Evolutionary conservation across 164 flowering plant species (phyloP), one percentile per base, ranked within the genome.

Genomic region (Protea cynaroides): DNA sequence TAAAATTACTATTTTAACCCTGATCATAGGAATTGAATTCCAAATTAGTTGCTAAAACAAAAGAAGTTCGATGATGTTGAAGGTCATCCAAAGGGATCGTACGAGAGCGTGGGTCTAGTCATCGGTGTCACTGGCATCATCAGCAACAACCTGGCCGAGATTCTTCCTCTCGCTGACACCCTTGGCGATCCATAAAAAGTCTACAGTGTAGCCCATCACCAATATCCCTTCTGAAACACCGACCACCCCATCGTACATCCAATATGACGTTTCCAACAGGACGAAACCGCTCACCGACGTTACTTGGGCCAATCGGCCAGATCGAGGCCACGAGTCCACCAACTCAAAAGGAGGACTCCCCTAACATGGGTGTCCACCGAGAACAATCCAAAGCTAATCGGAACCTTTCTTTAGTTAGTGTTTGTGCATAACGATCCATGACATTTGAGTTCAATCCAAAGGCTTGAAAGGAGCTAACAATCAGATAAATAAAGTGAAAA

Each of bases 121-220:
- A 51, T 91, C 7, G 97, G 97, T 5, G 85, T 87, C 1, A 91
- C 97, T 0, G 97, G 97, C 29, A 85, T 88, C 61, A 88, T 83
- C 34, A 96, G 97, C 34, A 86, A 84, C 80, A 85, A 89, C 74
- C 79, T 91, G 22, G 91, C 96, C n/a, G 96, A 88, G 70, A 88
- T 88, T 59, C 88, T 91, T 59, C 93, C 93, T 0, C 83, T 85
- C 47, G 37, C 87, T 21, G 89, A 85, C 76, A 87, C 96, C 25
- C 96, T 96, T 58, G 93, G 95, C 44, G 91, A 93, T 29, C 91
- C 88, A 0, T 88, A 92, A 95, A 88, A 90, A 62, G 93, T 86
- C 64, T 88, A 88, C 72, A 91, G 97, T 67, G 84, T 86, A 36
- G 88, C 83, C 11, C 85, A 92, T 47, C 82, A 90, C 22, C 80